Conservation (phyloP, 768 basidiomycete species). For the Chalciporus sphaerocephalus region DNA sequence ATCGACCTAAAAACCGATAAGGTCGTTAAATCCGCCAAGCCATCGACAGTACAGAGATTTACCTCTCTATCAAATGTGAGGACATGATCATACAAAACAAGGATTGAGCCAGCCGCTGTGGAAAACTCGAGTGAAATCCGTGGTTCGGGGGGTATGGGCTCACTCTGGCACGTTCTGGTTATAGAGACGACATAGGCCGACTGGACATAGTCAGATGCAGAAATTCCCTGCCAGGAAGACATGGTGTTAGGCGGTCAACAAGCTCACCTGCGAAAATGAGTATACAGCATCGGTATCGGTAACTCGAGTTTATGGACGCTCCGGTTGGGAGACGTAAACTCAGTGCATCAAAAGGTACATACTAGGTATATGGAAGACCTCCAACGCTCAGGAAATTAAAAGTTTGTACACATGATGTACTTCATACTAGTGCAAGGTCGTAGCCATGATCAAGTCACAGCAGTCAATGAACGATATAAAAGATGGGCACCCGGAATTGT, state of each 20-base stretch:
- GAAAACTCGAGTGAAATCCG: neutral
- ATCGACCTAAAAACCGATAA: constrained; percentile 5
- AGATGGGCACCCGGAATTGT: no score
- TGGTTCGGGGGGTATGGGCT: neutral
- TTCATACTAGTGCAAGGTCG: no score
- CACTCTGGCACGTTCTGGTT: constrained; percentile 12
- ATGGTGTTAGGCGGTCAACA: neutral
- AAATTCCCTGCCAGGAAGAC: constrained; percentile 1
- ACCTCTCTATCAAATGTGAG: constrained; percentile 18
- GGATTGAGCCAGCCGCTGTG: constrained; percentile 6
- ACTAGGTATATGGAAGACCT: no score
- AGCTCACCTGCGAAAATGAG: no score
- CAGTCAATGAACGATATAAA: no score
- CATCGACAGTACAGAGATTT: neutral
- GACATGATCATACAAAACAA: constrained; percentile 21
- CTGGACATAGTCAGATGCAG: constrained; percentile 1
- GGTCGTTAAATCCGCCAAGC: neutral
- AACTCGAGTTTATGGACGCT: no score
- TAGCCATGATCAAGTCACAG: no score
- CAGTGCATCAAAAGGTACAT: no score
- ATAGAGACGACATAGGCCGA: constrained; percentile 2
- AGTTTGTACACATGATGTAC: no score
- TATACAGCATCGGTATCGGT: no score
- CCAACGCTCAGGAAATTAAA: no score
- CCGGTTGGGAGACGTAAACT: no score